Base-by-base conservation (phyloP, 441 rosid species). In the Gossypium aridum region DNA sequence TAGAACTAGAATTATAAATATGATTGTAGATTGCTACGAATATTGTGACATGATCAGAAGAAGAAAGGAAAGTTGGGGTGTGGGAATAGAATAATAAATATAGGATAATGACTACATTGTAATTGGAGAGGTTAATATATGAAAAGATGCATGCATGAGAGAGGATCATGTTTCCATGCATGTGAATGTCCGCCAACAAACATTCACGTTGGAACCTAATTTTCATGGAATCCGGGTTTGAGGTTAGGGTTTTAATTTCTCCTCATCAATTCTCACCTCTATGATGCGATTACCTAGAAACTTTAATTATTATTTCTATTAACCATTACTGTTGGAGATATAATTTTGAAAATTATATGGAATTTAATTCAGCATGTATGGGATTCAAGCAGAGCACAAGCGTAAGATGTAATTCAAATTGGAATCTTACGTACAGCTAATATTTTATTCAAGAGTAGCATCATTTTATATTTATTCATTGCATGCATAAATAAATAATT, bases 101-200 rank as follows among this genome's bases (percentile, higher is more conserved):
- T 61, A 61, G 20, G 70, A 53, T 39, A 43, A 66, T 66, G 71
- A n/a, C 57, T 13, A 56, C 77, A 57, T 65, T 64, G 76, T 51
- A 73, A 47, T 62, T 39, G 45, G 71, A 49, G 54, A 39, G 72
- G 23, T 23, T 61, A 37, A 26, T 51, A 51, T 3, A 51, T 22
- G 34, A 49, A 59, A 74, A 31, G 66, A 65, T 43, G 34, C 61
- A 55, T 22, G 13, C 59, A 60, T 34, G 76, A 43, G 45, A 53
- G 54, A 10, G 73, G 16, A 65, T 4, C 2, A 22, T 69, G 81
- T 70, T 83, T 86, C 80, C 82, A 85, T 68, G 86, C 83, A 86
- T 66, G 85, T 86, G 89, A 82, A 86, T 73, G 87, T 85, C 81
- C 77, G 83, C 83, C 87, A 80, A 83, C 94, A 78, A 83, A 86